Conservation (phyloP, 345 rosid species). For the Camelina hispida region DNA sequence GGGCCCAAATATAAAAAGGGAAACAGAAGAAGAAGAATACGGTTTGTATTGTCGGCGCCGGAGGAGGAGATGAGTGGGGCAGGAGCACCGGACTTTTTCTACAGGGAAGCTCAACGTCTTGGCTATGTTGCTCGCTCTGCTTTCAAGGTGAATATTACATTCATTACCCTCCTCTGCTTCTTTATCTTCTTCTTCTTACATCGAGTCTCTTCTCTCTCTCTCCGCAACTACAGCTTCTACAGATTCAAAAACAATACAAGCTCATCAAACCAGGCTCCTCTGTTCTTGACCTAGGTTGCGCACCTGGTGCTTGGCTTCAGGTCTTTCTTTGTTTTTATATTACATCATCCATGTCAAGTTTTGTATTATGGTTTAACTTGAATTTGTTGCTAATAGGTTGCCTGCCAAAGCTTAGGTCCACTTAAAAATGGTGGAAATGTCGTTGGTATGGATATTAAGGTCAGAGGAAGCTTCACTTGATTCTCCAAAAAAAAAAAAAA, state of each 20-base stretch:
- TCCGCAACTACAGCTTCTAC: conserved; percentile 67
- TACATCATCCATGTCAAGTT: not conserved
- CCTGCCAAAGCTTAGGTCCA: conserved; percentile 92
- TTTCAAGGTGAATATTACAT: conserved; percentile 67
- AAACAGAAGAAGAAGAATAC: conserved; percentile 20
- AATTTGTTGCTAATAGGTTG: conserved; percentile 58
- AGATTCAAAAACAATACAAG: conserved; percentile 84
- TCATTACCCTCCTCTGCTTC: conserved; percentile 2
- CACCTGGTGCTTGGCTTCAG: conserved; percentile 99
- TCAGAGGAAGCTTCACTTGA: conserved; percentile 36
- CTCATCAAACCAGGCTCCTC: conserved; percentile 80
- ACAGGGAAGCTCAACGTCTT: conserved; percentile 95
- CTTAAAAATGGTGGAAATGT: conserved; percentile 77
- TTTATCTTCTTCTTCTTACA: not conserved
- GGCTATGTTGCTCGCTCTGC: conserved; percentile 99
- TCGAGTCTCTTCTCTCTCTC: not conserved
- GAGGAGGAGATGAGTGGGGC: conserved; percentile 67
- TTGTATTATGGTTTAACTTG: conserved; percentile 17
- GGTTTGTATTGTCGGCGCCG: conserved; percentile 31
- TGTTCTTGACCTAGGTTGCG: conserved; percentile 96
- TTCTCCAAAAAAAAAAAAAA: not conserved
- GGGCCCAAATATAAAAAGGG: conserved; percentile 1
- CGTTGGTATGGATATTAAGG: conserved; percentile 93
- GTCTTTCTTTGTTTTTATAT: conserved; percentile 44
- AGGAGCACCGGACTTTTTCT: conserved; percentile 93